These are phyloP conservation scores for Rhizopus microsporus DNA, from an alignment of 371 early-diverging fungal genomes.

Conservation along the genomic window DNA sequence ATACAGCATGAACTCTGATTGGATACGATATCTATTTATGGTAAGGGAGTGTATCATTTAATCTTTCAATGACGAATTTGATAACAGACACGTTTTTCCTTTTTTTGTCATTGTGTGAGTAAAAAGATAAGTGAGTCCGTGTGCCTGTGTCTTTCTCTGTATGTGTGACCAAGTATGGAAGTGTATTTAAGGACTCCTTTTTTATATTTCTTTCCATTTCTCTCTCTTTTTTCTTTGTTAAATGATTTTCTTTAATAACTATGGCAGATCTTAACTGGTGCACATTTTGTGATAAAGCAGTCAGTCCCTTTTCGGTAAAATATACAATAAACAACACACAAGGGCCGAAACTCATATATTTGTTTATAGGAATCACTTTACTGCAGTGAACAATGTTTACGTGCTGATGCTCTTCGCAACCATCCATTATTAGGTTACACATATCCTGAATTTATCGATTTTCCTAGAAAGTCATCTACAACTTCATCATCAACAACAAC, in stretches of 20 bases:
- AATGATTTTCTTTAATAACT: slow-evolving; percentile 2
- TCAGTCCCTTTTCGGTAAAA: slow-evolving; percentile 43
- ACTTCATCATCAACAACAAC: slow-evolving; percentile 1
- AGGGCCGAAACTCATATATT: not conserved
- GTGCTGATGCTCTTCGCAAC: slow-evolving; percentile 35
- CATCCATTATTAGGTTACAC: slow-evolving; percentile 40
- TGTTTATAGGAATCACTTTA: slow-evolving; percentile 36
- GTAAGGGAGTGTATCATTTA: not conserved
- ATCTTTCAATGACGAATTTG: slow-evolving; percentile 8
- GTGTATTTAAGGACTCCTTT: too few species aligned
- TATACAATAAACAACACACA: not conserved
- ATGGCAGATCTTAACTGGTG: slow-evolving; percentile 44
- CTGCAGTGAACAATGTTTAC: slow-evolving; percentile 39
- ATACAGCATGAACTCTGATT: not conserved
- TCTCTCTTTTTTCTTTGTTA: slow-evolving; percentile 1
- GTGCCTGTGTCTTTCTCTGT: too few species aligned
- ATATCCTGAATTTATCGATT: slow-evolving; percentile 34
- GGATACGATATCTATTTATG: not conserved
- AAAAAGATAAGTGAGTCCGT: not conserved
- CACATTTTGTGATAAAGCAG: slow-evolving; percentile 43
- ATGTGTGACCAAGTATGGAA: too few species aligned
- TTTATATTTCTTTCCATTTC: not conserved
- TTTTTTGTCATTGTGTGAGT: slow-evolving; percentile 1
- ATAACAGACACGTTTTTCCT: slow-evolving; percentile 4
- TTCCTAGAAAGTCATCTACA: slow-evolving; percentile 21